Conservation (phyloP, 192 early-diverging fungal species). For the Spizellomyces punctatus region DNA sequence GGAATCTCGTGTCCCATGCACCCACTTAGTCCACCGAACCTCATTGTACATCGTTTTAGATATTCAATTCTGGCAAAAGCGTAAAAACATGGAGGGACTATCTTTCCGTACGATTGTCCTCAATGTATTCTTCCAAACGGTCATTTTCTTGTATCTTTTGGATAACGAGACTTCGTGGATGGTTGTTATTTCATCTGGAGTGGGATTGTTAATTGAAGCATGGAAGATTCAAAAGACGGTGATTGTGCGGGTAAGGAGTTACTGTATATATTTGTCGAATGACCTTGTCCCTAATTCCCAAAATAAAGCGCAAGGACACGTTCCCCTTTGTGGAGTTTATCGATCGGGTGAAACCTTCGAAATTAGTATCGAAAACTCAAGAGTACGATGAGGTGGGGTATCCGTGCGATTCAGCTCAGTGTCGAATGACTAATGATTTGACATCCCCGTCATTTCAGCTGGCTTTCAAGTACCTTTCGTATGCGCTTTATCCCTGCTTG, state of each 20-base stretch:
- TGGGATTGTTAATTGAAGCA: slow-evolving; percentile 79
- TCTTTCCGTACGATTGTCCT: slow-evolving; percentile 79
- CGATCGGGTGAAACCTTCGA: slow-evolving; percentile 51
- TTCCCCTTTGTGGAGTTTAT: slow-evolving; percentile 59
- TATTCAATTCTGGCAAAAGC: slow-evolving; percentile 86
- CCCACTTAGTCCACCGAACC: neutral
- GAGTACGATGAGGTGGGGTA: slow-evolving; percentile 54
- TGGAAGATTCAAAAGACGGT: slow-evolving; percentile 92
- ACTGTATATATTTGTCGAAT: neutral
- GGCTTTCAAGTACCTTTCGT: slow-evolving; percentile 84
- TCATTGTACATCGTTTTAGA: slow-evolving; percentile 48
- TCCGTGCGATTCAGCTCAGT: neutral
- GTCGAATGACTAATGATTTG: neutral
- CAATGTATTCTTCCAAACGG: slow-evolving; percentile 80
- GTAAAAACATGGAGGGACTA: slow-evolving; percentile 79
- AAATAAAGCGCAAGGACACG: neutral
- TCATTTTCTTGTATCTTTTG: slow-evolving; percentile 85
- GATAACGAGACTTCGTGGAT: slow-evolving; percentile 89
- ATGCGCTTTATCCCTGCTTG: slow-evolving; percentile 75
- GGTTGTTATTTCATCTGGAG: slow-evolving; percentile 81
- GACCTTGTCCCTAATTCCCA: neutral
- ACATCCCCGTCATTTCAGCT: slow-evolving; percentile 37
- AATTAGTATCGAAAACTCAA: slow-evolving; percentile 45
- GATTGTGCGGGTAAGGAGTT: slow-evolving; percentile 60
- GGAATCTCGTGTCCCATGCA: slow-evolving; percentile 10